Evolutionary conservation across 2,329 filamentous ascomycete genomes (phyloP).

Genomic region (Aspergillus sp.): DNA sequence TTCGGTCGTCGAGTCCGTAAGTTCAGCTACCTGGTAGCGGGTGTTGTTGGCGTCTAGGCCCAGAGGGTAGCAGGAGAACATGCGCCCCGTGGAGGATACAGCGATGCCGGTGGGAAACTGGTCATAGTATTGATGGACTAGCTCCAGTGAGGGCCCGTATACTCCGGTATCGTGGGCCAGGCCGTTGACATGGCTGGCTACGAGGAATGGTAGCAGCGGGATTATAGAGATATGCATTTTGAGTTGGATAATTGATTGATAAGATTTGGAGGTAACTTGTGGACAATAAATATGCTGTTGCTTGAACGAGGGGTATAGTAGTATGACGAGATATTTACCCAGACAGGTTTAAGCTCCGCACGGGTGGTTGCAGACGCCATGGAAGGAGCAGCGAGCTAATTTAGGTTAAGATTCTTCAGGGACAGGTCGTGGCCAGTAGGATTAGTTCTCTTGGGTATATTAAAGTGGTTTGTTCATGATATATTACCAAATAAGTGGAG

Average conservation of each 20-base stretch:
- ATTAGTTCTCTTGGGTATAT: too few species aligned
- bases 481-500: too few species aligned
- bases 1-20: background rate
- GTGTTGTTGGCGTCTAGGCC: background rate
- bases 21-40: background rate
- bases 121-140: background rate
- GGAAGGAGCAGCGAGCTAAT: background rate
- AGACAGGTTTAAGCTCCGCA: conserved; percentile 2
- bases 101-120: background rate
- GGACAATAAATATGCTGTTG: background rate
- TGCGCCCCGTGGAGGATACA: background rate
- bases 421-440: background rate
- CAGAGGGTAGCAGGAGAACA: background rate
- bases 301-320: too few species aligned
- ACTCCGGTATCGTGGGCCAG: background rate
- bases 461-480: too few species aligned
- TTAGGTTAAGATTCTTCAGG: background rate
- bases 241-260: background rate
- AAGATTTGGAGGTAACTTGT: too few species aligned
- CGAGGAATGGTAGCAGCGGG: background rate
- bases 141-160: background rate
- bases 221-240: background rate
- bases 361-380: background rate
- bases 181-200: background rate
- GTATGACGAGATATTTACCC: background rate